Base-by-base conservation (phyloP, 805 yeast species). In the Pichia paraexigua region DNA sequence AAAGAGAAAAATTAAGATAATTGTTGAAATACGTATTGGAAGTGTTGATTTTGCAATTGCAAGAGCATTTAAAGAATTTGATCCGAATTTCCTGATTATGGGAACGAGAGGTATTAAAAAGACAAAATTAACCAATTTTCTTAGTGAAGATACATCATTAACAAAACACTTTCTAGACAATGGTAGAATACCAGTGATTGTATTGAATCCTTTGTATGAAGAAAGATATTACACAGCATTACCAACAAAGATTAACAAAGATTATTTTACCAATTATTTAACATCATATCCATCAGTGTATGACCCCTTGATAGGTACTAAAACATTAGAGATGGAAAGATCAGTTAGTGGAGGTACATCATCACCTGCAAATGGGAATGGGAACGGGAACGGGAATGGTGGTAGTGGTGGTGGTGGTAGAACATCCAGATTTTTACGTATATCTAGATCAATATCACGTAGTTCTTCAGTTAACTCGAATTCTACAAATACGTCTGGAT, bases 131-230 rank as follows among this genome's bases (percentile, higher is more conserved):
- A 32, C 53, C 49, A 71, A 63, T 43, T 63, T 72, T 5, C 54
- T 74, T 45, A 60, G 60, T 18, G 56, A 66, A 9, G 74, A 78
- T 0, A 74, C 76, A 39, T 71, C 77, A 2, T 64, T 76, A 60
- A 73, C 78, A 4, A 76, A 76, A 53, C 71, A 72, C 54, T 76
- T 75, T 56, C 58, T 76, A n/a, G 75, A 73, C 52, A 71, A 69
- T 49, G 71, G 77, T 9, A 68, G 68, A 1, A 66, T 76, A 8
- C 80, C 80, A 0, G 77, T 74, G 2, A 63, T 73, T 40, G 74
- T 75, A 4, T 74, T 75, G 30, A 69, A 71, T 35, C 76, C 76
- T 12, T 56, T 59, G 28, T 66, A 66, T 47, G 48, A 50, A 10
- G 32, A 42, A 9, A 24, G n/a, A 5, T 2, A 6, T 5, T 41